Conservation (phyloP, 164 flowering plant species). For the Aristolochia contorta region DNA sequence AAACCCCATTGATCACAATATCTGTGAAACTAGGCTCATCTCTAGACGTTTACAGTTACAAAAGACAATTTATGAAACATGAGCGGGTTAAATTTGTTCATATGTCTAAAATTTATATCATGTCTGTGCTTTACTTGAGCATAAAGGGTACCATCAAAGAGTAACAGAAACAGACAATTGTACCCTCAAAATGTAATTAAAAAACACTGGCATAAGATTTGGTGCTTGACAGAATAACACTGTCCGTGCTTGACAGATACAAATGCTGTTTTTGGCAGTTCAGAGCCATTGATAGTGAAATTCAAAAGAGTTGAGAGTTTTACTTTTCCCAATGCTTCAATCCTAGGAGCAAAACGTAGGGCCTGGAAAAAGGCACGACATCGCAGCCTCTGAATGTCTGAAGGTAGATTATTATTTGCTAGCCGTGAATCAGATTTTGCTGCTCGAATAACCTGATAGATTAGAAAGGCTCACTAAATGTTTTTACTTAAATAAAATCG, state of each 20-base stretch:
- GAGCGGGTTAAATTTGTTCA: no score
- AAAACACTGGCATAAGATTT: constrained; percentile 15
- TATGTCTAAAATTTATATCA: background rate
- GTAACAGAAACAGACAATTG: no score
- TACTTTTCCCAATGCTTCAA: constrained; percentile 95
- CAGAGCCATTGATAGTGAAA: no score
- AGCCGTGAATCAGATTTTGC: constrained; percentile 94
- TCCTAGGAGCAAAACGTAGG: constrained; percentile 78
- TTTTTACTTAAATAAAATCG: constrained; percentile 3
- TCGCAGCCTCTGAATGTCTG: constrained; percentile 85
- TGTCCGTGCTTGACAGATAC: constrained; percentile 40
- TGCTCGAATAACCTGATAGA: constrained; percentile 74
- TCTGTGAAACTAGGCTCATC: background rate
- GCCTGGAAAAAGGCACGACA: constrained; percentile 93
- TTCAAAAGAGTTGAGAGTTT: background rate
- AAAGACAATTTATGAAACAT: no score
- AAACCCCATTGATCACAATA: no score
- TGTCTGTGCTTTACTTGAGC: no score
- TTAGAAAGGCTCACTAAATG: constrained; percentile 39
- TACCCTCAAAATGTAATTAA: no score
- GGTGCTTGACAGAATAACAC: no score
- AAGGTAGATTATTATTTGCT: constrained; percentile 84
- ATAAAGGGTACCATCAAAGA: no score
- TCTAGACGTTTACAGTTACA: no score
- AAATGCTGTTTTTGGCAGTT: no score